phyloP scores from a whole-genome alignment of 257 asterid genomes.

The Solanum piurae region DNA sequence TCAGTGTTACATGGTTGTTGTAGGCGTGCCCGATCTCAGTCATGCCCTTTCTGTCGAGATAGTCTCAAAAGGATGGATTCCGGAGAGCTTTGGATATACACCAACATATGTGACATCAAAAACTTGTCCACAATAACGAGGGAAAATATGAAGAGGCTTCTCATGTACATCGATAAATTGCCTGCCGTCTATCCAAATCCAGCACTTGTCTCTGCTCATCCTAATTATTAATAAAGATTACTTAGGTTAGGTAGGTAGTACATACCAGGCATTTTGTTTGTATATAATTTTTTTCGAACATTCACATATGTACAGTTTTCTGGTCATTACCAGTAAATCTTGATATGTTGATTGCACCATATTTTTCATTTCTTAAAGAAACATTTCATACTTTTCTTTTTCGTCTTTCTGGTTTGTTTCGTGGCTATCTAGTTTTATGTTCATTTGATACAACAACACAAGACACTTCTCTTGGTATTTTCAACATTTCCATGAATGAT shows the following conservation, averaged over 20 bases:
- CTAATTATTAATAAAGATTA: slow-evolving; percentile 24
- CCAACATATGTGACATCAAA: slow-evolving; percentile 44
- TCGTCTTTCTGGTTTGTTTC: not conserved
- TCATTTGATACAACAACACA: not conserved
- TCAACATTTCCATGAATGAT: not conserved
- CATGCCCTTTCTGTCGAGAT: slow-evolving; percentile 89
- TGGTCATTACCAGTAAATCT: not conserved
- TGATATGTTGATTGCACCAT: not conserved
- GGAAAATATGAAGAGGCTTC: slow-evolving; percentile 59
- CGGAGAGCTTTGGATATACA: slow-evolving; percentile 77
- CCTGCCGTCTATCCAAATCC: slow-evolving; percentile 46
- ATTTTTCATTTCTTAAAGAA: not conserved
- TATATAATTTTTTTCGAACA: not conserved
- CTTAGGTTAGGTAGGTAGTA: not conserved
- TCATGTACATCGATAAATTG: slow-evolving; percentile 48
- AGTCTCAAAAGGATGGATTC: slow-evolving; percentile 58
- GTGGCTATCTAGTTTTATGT: not conserved
- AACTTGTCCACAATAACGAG: slow-evolving; percentile 39
- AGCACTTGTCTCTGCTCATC: slow-evolving; percentile 37
- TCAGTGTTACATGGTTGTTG: not conserved
- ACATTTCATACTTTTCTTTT: not conserved
- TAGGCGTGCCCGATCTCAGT: slow-evolving; percentile 70
- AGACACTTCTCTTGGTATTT: not conserved
- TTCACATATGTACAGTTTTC: not conserved
- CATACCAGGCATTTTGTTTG: not conserved